Evolutionary conservation across 176 grass and related monocot genomes (phyloP).

Genomic region (Eleusine coracana): DNA sequence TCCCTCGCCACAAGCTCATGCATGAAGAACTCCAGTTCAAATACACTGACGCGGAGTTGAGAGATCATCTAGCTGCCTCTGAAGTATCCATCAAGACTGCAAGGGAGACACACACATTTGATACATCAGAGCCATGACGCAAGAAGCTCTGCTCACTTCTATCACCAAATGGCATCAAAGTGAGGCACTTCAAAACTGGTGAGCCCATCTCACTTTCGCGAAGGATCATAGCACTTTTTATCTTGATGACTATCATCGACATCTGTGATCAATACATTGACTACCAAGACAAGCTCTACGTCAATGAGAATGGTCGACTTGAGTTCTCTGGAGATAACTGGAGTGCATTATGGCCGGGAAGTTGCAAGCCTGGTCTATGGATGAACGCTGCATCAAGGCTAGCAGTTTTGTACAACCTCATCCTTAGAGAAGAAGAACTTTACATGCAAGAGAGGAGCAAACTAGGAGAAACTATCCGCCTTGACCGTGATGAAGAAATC

Average conservation of each 20-base stretch:
- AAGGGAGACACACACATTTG: conserved; percentile 31
- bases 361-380: conserved; percentile 30
- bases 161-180: conserved; percentile 9
- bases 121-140: conserved; percentile 47
- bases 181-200: conserved; percentile 23
- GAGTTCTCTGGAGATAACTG: conserved; percentile 20
- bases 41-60: conserved; percentile 57
- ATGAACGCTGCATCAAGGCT: conserved; percentile 34
- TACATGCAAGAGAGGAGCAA: conserved; percentile 27
- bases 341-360: conserved; percentile 27
- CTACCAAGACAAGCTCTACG: conserved; percentile 25
- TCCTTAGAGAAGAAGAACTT: conserved; percentile 24
- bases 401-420: conserved; percentile 25
- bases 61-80: conserved; percentile 46
- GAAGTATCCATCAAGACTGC: conserved; percentile 45
- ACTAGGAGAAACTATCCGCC: neutral
- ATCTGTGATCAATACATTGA: conserved; percentile 33
- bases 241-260: conserved; percentile 28
- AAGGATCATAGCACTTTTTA: conserved; percentile 5
- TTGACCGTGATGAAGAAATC: conserved; percentile 17
- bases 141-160: conserved; percentile 44
- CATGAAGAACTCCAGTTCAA: conserved; percentile 52
- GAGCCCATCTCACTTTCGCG: conserved; percentile 16
- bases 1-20: conserved; percentile 58
- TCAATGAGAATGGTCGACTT: conserved; percentile 12